A percentile compares a stretch with the other conserved stretches of the same genome.
Evolutionary conservation across 2,329 filamentous ascomycete species (phyloP).

Genomic region (Sclerotinia glacialis): DNA sequence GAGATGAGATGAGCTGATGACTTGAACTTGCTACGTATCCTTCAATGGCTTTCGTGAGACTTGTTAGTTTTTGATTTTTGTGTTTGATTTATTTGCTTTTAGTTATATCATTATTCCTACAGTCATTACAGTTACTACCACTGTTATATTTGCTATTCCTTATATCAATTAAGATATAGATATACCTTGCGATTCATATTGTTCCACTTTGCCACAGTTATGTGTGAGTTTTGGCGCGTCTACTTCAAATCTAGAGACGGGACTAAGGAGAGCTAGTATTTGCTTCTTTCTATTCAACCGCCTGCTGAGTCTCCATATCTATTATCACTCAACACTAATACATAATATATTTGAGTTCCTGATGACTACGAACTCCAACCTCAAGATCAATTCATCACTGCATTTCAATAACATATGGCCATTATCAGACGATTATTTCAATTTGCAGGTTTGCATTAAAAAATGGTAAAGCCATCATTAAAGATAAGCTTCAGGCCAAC

Average conservation of each 20-base stretch:
- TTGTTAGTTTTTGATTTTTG: slow-evolving; percentile 17
- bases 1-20: slow-evolving; percentile 17
- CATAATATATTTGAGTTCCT: neutral
- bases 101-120: neutral
- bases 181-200: neutral
- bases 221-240: neutral
- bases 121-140: neutral
- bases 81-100: neutral
- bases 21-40: slow-evolving; percentile 20
- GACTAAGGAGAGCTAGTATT: neutral
- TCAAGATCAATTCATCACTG: no score
- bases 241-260: neutral
- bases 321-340: neutral
- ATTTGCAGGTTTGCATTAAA: no score
- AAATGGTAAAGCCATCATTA: no score
- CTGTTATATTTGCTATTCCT: neutral
- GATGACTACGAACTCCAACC: no score
- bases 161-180: neutral
- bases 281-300: neutral
- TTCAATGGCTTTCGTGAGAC: slow-evolving; percentile 21
- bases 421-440: no score
- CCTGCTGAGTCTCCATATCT: neutral
- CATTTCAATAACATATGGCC: no score
- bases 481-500: no score
- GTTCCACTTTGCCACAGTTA: neutral